Percentiles rank a stretch among this genome's conserved stretches.
Conservation (phyloP, 2,329 filamentous ascomycete genomes). For the Diaporthe eres region DNA sequence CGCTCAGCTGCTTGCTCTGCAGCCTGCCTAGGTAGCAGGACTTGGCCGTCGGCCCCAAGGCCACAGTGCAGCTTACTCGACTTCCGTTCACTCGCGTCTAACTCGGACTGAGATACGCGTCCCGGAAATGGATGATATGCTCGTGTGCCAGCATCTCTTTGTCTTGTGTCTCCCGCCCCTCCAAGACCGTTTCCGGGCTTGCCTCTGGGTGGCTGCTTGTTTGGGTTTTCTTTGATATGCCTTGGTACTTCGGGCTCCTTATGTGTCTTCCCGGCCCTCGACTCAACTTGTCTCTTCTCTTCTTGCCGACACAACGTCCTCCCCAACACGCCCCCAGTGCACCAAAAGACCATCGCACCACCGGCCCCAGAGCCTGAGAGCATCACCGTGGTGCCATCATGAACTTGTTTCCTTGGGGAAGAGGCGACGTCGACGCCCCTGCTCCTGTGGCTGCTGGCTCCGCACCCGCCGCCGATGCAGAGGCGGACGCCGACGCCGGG, state of each 20-base stretch:
- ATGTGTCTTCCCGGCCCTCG: conserved; percentile 5
- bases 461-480: not conserved
- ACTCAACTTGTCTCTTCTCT: not conserved
- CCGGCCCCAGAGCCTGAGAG: not conserved
- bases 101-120: not conserved
- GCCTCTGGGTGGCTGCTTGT: not conserved
- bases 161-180: not conserved
- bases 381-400: conserved; percentile 12
- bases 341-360: not conserved
- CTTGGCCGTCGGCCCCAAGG: not conserved
- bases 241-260: not conserved
- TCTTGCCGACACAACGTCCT: conserved; percentile 15
- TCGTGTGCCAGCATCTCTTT: not conserved
- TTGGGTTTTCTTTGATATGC: conserved; percentile 6
- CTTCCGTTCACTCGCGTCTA: not conserved
- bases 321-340: not conserved
- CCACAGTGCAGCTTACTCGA: not conserved
- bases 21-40: not conserved
- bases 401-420: not conserved
- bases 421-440: not conserved
- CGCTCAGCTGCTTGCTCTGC: not conserved
- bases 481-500: not conserved
- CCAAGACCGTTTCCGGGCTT: conserved; percentile 17
- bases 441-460: not conserved
- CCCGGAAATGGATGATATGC: conserved; percentile 22